These are phyloP conservation scores for Yarrowia sp. DNA, from an alignment of 805 yeast genomes.

Conservation along the genomic window DNA sequence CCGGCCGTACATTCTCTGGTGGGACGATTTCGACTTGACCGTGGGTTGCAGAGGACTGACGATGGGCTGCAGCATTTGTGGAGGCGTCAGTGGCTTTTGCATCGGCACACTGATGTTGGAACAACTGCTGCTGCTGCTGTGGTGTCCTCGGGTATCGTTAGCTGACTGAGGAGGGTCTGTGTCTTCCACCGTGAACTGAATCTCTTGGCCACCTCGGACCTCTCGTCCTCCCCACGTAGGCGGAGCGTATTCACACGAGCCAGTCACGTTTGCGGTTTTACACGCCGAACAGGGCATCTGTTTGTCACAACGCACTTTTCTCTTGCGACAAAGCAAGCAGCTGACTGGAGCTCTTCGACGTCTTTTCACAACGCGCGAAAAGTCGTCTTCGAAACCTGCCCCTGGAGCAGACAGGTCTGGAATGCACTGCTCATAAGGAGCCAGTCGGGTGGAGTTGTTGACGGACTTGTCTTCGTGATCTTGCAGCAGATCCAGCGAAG, in stretches of 20 bases:
- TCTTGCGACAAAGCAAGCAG: constrained; percentile 7
- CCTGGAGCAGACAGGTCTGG: constrained; percentile 13
- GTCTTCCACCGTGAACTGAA: constrained; percentile 6
- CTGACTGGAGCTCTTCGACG: constrained; percentile 9
- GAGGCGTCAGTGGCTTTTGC: constrained; percentile 13
- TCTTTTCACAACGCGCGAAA: not conserved
- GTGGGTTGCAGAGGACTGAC: constrained; percentile 11
- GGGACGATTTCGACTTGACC: not conserved
- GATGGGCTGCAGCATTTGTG: not conserved
- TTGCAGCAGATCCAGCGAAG: not conserved
- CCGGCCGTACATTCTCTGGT: constrained; percentile 21
- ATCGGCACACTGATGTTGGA: constrained; percentile 9
- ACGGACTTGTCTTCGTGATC: constrained; percentile 3
- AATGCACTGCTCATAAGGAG: constrained; percentile 9
- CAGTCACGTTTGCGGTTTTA: constrained; percentile 15
- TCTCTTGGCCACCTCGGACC: constrained; percentile 8
- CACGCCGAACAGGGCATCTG: constrained; percentile 23
- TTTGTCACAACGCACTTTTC: constrained; percentile 17
- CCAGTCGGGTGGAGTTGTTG: not conserved
- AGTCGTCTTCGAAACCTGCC: not conserved
- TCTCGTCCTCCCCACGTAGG: constrained; percentile 9
- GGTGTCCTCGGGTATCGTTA: constrained; percentile 12
- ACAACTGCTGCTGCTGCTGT: constrained; percentile 10
- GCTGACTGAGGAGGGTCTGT: not conserved
- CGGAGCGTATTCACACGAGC: constrained; percentile 20